phyloP scores from a whole-genome alignment of 1,284 basidiomycete species.

The Cryptococcus sp. region DNA sequence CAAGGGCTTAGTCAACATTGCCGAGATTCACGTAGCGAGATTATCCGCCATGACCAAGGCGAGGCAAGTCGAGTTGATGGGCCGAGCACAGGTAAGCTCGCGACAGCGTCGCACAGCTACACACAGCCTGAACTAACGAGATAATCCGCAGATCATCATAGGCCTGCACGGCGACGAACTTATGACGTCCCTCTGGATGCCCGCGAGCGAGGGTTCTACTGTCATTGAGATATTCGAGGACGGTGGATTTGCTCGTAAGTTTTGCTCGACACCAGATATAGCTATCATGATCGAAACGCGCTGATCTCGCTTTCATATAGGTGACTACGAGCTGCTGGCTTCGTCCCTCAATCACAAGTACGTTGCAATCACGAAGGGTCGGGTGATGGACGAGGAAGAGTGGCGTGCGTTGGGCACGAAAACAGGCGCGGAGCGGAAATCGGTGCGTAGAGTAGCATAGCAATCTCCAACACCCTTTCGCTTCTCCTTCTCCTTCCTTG shows the following conservation, averaged over 20 bases:
- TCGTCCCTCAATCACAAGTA: constrained; percentile 36
- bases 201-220: constrained; percentile 21
- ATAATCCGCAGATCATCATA: constrained; percentile 33
- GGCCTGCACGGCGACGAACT: constrained; percentile 38
- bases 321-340: constrained; percentile 38
- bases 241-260: constrained; percentile 35
- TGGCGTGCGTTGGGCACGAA: constrained; percentile 22
- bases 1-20: constrained; percentile 35
- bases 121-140: neutral
- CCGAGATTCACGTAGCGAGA: constrained; percentile 47
- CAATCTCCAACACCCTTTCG: neutral
- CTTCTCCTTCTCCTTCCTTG: no score
- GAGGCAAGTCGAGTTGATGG: constrained; percentile 38
- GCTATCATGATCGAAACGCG: no score
- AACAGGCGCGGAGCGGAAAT: constrained; percentile 14
- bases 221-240: constrained; percentile 34
- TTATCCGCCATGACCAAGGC: constrained; percentile 33
- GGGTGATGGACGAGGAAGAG: constrained; percentile 22
- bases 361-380: constrained; percentile 34
- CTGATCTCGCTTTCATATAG: constrained; percentile 11
- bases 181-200: constrained; percentile 41
- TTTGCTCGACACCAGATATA: neutral
- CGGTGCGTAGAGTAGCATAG: constrained; percentile 12
- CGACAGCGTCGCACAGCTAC: neutral
- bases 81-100: constrained; percentile 31